Conservation (phyloP, 1,284 basidiomycete species). For the Uromyces viciae-fabae region DNA sequence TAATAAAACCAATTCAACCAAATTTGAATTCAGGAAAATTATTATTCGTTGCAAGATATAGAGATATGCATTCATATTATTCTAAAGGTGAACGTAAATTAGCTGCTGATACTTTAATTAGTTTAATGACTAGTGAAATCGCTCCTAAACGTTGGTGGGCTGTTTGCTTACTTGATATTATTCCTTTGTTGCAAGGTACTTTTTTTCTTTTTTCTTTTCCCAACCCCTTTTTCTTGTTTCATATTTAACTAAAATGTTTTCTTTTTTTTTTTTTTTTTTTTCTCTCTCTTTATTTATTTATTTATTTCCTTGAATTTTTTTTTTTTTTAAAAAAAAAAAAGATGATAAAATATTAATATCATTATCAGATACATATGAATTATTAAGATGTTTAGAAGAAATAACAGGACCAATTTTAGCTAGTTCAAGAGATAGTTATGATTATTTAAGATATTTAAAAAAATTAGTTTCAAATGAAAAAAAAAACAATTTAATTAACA, state of each 20-base stretch:
- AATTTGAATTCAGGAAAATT: conserved; percentile 53
- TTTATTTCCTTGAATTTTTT: background rate
- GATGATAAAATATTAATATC: conserved; percentile 42
- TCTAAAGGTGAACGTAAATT: conserved; percentile 52
- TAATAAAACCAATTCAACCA: too few species aligned
- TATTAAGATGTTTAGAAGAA: conserved; percentile 43
- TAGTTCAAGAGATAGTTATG: conserved; percentile 10
- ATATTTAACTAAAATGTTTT: too few species aligned
- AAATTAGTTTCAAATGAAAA: background rate
- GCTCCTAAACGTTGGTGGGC: conserved; percentile 57
- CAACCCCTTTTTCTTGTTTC: too few species aligned
- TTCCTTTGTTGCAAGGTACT: conserved; percentile 39
- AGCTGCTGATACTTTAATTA: conserved; percentile 56
- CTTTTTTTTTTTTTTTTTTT: background rate
- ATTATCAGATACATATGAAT: conserved; percentile 33
- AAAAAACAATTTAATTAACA: background rate
- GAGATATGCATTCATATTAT: conserved; percentile 58
- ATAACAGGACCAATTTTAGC: conserved; percentile 21
- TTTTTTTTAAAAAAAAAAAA: background rate
- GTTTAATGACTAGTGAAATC: conserved; percentile 55
- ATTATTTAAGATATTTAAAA: conserved; percentile 39
- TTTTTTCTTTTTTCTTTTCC: background rate
- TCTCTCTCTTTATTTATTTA: too few species aligned
- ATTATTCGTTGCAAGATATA: conserved; percentile 58
- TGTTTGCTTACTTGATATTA: conserved; percentile 48